Evolutionary conservation across 1,284 basidiomycete genomes (phyloP), one percentile per base, ranked within the genome.

Genomic region (Moesziomyces aphidis): DNA sequence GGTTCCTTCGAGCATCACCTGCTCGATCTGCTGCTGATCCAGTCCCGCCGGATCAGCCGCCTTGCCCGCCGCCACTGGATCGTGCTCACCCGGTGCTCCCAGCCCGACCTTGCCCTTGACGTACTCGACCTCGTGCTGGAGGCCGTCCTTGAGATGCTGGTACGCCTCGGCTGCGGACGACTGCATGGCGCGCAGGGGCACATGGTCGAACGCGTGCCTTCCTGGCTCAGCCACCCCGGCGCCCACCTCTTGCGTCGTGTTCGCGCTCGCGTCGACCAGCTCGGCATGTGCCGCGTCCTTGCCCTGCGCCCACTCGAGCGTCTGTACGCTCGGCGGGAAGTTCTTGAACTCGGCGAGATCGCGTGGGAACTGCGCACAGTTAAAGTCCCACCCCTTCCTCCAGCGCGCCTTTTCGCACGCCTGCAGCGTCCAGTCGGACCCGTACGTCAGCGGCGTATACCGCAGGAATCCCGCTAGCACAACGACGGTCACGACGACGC

Each of bases 301-400:
- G 22, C 34, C 43, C 22, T 51, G 2, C 11, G 59, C 56, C 72
- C 66, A 70, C 39, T 74, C 59, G 19, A 70, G 24, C 21, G 55
- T 67, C 50, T 71, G 67, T 1, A 76, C 66, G 45, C 54, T 73
- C 13, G 81, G 77, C 26, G 75, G 75, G 34, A 58, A 77, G 21
- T 54, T 56, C 15, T 54, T 51, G 56, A 77, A 84, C 66, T 71
- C 67, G 26, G 21, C n/a, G 10, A 69, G 5, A 22, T 67, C 48
- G 9, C 63, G 50, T 5, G 83, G 82, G 62, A 76, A 83, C 23
- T 81, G 78, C 46, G 81, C 92, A 90, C 95, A 98, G 60, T 90
- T 90, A 84, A 99, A 98, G 85, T 99, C 97, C 96, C 97, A 99
- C 2, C 90, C 91, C 86, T 91, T 93, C 58, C 95, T 80, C 93